Conservation (phyloP, 352 stramenopile genomes). For the Phytophthora multivora region DNA sequence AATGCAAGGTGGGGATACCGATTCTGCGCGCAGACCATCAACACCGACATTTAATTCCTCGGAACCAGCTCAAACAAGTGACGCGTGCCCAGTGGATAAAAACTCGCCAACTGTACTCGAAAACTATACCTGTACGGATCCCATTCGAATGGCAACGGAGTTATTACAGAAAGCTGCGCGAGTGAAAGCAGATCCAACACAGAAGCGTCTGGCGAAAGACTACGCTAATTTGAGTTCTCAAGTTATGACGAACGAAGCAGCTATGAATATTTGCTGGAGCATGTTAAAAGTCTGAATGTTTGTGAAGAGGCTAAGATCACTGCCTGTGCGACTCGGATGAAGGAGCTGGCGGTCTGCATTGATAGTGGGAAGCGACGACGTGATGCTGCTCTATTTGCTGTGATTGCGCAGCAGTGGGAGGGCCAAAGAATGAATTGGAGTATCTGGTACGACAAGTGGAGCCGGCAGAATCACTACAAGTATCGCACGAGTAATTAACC, state of each 20-base stretch:
- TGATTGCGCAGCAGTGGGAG: constrained; percentile 1
- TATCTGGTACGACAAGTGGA: background rate
- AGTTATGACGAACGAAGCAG: constrained; percentile 9
- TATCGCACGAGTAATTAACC: background rate
- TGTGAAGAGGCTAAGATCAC: background rate
- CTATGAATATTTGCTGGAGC: constrained; percentile 9
- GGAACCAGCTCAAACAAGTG: background rate
- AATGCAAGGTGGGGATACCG: background rate
- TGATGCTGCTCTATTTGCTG: constrained; percentile 8
- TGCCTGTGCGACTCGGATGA: background rate
- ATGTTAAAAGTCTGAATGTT: constrained; percentile 2
- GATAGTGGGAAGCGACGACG: constrained; percentile 4
- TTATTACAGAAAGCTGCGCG: background rate
- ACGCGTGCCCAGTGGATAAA: background rate
- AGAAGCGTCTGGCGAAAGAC: constrained; percentile 11
- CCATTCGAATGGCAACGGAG: background rate
- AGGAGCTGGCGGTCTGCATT: constrained; percentile 1
- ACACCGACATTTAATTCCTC: background rate
- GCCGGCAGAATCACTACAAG: background rate
- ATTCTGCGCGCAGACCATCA: background rate
- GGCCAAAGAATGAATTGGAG: background rate
- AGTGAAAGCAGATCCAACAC: background rate
- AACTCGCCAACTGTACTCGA: background rate
- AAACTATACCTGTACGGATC: background rate
- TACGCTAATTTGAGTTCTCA: constrained; percentile 13